Conservation (phyloP, 768 basidiomycete genomes). For the Pleurotus salmoneostramineus region DNA sequence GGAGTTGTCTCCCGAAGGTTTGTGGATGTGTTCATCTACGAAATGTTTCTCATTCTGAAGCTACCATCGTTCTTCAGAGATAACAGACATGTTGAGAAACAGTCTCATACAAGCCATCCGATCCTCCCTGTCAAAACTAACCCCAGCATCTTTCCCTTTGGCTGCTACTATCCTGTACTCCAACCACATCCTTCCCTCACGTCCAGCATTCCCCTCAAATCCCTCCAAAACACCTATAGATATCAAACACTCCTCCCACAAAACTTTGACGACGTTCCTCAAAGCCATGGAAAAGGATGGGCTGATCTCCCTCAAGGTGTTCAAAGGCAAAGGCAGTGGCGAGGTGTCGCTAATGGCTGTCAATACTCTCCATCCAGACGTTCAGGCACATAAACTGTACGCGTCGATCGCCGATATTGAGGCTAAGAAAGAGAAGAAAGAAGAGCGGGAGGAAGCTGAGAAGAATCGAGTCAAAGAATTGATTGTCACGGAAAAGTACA, state of each 20-base stretch:
- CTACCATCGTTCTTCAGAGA: conserved; percentile 30
- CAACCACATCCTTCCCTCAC: conserved; percentile 69
- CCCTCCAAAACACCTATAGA: conserved; percentile 44
- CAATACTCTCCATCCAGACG: conserved; percentile 51
- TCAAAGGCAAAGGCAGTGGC: conserved; percentile 25
- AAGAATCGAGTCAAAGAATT: conserved; percentile 45
- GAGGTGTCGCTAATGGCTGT: conserved; percentile 55
- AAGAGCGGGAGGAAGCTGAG: conserved; percentile 48
- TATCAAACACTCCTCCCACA: conserved; percentile 77
- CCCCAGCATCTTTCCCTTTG: conserved; percentile 64
- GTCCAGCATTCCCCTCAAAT: conserved; percentile 61
- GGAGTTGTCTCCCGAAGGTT: conserved; percentile 7
- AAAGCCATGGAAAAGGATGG: conserved; percentile 72
- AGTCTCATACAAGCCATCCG: conserved; percentile 67
- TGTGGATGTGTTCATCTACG: background rate
- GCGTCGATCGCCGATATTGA: conserved; percentile 67
- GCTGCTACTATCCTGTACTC: conserved; percentile 75
- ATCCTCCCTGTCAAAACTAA: conserved; percentile 41
- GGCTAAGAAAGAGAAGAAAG: conserved; percentile 55
- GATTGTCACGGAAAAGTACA: conserved; percentile 69
- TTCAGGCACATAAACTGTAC: conserved; percentile 47
- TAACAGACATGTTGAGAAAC: conserved; percentile 51
- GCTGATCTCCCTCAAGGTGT: conserved; percentile 68
- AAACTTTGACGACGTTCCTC: conserved; percentile 79
- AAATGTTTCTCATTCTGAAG: background rate